A percentile compares a stretch with the other conserved stretches of the same genome.
Evolutionary conservation across 306 rosid species (phyloP).

Genomic region (Lablab purpureus): DNA sequence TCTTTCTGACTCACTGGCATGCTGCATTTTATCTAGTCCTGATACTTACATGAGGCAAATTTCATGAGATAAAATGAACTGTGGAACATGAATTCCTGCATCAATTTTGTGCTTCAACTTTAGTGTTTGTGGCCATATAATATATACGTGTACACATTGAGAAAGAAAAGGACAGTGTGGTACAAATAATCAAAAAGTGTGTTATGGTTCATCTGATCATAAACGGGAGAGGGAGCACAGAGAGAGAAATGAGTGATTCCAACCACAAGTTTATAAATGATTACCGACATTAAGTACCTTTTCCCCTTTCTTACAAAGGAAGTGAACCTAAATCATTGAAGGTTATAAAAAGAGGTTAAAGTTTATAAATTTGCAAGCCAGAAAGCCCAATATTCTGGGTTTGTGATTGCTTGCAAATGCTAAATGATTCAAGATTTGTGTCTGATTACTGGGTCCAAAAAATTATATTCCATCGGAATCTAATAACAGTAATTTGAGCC

Average conservation of each 20-base stretch:
- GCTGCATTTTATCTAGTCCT: background rate
- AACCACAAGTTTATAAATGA: slow-evolving; percentile 53
- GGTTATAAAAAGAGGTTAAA: slow-evolving; percentile 44
- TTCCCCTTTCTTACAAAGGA: slow-evolving; percentile 57
- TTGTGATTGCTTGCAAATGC: slow-evolving; percentile 55
- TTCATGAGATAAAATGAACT: slow-evolving; percentile 13
- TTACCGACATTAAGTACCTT: slow-evolving; percentile 55
- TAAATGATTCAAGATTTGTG: slow-evolving; percentile 56
- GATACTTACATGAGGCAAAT: background rate
- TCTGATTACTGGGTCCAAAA: slow-evolving; percentile 57
- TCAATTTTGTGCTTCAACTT: background rate
- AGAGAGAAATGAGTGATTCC: slow-evolving; percentile 46
- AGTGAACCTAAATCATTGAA: slow-evolving; percentile 59
- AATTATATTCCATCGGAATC: slow-evolving; percentile 50
- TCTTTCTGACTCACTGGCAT: background rate
- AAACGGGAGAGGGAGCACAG: slow-evolving; percentile 13
- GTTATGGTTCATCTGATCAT: slow-evolving; percentile 24
- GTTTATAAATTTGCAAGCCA: slow-evolving; percentile 47
- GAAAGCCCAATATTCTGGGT: slow-evolving; percentile 71
- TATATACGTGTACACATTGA: slow-evolving; percentile 8
- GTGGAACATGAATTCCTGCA: background rate
- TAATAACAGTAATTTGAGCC: slow-evolving; percentile 41
- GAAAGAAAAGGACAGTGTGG: slow-evolving; percentile 15
- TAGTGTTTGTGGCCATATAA: background rate
- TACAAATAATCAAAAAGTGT: slow-evolving; percentile 29